Conservation (phyloP, 139 green algal genomes). For the Desmodesmus armatus region DNA sequence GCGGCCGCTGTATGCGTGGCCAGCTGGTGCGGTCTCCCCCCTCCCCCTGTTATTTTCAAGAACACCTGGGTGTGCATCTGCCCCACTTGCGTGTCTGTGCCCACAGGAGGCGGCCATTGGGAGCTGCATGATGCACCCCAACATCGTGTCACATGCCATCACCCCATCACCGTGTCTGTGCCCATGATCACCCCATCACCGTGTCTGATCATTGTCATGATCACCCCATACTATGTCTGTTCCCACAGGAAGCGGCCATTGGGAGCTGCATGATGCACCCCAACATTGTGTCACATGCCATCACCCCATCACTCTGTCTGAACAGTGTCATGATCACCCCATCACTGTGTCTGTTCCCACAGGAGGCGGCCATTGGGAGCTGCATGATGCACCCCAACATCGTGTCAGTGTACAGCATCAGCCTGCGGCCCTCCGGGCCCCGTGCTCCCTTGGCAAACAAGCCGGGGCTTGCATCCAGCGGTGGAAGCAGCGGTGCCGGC, state of each 20-base stretch:
- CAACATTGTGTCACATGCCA: neutral
- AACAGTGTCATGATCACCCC: no score
- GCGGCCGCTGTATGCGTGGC: neutral
- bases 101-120: neutral
- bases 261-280: neutral
- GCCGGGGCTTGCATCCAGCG: neutral
- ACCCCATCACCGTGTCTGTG: no score
- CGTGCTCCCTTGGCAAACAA: no score
- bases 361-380: constrained; percentile 2
- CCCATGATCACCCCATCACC: no score
- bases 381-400: constrained; percentile 14
- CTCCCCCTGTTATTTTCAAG: neutral
- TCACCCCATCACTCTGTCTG: no score
- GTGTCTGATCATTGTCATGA: no score
- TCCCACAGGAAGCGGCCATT: neutral
- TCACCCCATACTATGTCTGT: no score
- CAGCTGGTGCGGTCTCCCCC: neutral
- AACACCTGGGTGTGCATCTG: no score
- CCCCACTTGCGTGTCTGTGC: no score
- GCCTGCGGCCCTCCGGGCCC: neutral
- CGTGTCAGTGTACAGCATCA: neutral
- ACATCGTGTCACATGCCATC: neutral
- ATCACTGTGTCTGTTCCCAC: no score
- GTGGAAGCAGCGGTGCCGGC: neutral
- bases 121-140: neutral